Percentiles rank a stretch among this genome's conserved stretches.
Conservation (phyloP, 1,139 yeast species). For the Protomyces inouyei region DNA sequence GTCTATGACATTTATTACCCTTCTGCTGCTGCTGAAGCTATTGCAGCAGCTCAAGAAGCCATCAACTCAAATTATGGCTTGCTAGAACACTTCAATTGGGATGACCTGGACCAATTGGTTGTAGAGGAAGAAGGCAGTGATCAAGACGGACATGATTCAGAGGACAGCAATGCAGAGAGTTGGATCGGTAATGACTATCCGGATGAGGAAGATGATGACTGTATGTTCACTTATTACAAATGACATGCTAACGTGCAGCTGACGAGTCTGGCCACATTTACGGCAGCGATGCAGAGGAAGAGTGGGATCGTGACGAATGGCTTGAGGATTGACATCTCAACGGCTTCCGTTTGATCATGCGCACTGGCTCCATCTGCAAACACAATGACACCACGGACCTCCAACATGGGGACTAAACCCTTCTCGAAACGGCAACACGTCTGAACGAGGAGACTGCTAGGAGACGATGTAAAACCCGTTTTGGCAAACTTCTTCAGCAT, state of each 20-base stretch:
- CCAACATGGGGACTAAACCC: not conserved
- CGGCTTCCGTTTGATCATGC: not conserved
- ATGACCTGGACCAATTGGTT: not conserved
- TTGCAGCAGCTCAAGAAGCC: constrained; percentile 8
- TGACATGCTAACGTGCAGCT: not conserved
- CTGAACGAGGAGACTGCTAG: not conserved
- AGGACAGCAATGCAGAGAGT: constrained; percentile 22
- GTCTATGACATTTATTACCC: constrained; percentile 25
- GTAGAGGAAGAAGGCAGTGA: constrained; percentile 15
- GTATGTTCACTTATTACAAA: not conserved
- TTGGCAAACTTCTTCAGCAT: not conserved
- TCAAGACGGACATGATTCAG: not conserved
- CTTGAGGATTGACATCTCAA: not conserved
- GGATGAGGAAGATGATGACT: constrained; percentile 10
- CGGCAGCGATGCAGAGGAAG: not conserved
- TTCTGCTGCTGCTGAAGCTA: constrained; percentile 16
- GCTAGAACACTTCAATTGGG: constrained; percentile 23
- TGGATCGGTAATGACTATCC: constrained; percentile 24
- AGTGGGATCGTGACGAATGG: not conserved
- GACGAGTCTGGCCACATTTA: not conserved
- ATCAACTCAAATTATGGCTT: constrained; percentile 10
- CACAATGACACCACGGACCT: not conserved
- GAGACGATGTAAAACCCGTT: not conserved
- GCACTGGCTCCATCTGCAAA: not conserved
- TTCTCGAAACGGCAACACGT: not conserved